Evolutionary conservation across 805 yeast genomes (phyloP).

Genomic region (Cyberlindnera misumaiensis): DNA sequence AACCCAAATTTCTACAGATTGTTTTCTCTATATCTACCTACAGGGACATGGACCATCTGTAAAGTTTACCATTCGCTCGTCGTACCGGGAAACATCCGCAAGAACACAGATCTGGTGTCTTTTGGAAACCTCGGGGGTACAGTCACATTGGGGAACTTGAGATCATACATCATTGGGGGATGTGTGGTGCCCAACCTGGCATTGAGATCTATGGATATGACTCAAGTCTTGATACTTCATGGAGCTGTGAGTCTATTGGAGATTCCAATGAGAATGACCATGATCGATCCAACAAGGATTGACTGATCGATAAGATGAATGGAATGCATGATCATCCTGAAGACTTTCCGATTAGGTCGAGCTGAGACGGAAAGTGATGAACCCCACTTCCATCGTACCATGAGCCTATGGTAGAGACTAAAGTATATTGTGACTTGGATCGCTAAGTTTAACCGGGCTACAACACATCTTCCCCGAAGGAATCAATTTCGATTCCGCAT

Average conservation of each 20-base stretch:
- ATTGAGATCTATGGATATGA: not conserved
- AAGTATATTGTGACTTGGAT: no score
- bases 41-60: constrained; percentile 3
- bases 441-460: no score
- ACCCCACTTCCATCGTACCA: no score
- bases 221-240: constrained; percentile 2
- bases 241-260: constrained; percentile 5
- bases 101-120: constrained; percentile 1
- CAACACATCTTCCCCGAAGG: no score
- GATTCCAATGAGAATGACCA: constrained; percentile 5
- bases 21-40: constrained; percentile 2
- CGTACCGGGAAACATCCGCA: not conserved
- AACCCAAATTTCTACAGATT: not conserved
- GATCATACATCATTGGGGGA: constrained; percentile 7
- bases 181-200: constrained; percentile 2
- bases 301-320: no score
- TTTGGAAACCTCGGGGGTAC: constrained; percentile 5
- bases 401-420: no score
- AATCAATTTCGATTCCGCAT: no score
- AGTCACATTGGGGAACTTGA: constrained; percentile 5
- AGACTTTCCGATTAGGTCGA: no score
- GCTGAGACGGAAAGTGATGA: no score
- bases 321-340: no score
- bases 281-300: not conserved
- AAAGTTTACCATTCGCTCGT: constrained; percentile 7